These are phyloP conservation scores for Phytopythium vexans DNA, from an alignment of 352 stramenopile genomes.

Conservation along the genomic window DNA sequence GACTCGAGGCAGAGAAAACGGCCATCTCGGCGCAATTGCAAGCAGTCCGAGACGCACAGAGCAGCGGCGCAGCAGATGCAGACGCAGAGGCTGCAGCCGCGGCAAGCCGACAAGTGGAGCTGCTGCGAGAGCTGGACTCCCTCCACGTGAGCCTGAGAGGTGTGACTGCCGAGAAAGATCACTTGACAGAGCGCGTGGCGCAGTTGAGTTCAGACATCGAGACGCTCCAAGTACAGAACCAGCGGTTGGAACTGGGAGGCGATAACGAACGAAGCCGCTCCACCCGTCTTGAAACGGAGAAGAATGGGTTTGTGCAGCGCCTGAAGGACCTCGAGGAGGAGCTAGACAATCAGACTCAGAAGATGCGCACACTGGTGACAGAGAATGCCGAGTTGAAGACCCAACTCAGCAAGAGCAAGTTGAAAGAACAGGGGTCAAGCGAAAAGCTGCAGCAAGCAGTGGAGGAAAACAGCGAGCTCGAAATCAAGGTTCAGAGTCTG, in stretches of 20 bases:
- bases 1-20: conserved; percentile 28
- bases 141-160: conserved; percentile 31
- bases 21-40: not conserved
- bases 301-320: conserved; percentile 19
- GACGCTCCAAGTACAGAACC: conserved; percentile 12
- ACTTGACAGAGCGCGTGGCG: conserved; percentile 21
- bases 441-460: conserved; percentile 27
- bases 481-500: conserved; percentile 11
- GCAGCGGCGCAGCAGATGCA: not conserved
- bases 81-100: conserved; percentile 5
- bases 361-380: conserved; percentile 11
- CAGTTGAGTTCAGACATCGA: conserved; percentile 34
- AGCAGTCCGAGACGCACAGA: not conserved
- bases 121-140: conserved; percentile 44
- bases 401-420: conserved; percentile 32
- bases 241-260: conserved; percentile 23
- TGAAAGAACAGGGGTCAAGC: conserved; percentile 33
- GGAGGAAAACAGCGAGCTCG: conserved; percentile 24
- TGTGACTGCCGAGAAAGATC: conserved; percentile 34
- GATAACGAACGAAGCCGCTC: conserved; percentile 23
- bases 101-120: conserved; percentile 22
- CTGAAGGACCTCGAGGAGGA: conserved; percentile 28
- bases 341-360: conserved; percentile 21
- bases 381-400: conserved; percentile 30
- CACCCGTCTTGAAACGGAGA: conserved; percentile 36